A percentile compares a stretch with the other conserved stretches of the same genome.
phyloP scores from a whole-genome alignment of 805 yeast genomes.

The Wickerhamiella siamensis region DNA sequence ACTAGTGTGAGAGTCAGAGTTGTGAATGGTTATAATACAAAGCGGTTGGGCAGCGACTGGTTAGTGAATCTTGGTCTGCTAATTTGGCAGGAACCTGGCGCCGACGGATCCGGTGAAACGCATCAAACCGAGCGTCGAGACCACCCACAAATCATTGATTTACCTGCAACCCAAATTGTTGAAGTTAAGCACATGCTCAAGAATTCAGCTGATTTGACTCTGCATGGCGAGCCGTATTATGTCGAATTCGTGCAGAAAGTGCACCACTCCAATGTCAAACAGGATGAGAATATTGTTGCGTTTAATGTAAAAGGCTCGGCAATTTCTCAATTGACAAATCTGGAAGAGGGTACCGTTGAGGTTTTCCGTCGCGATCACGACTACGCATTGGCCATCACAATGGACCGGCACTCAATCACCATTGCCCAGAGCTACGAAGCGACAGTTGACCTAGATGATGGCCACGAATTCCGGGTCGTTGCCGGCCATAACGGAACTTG shows the following conservation, averaged over 20 bases:
- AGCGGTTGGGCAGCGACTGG: constrained; percentile 18
- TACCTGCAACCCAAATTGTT: background rate
- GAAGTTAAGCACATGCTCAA: background rate
- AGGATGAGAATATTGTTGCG: background rate
- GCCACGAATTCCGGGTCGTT: background rate
- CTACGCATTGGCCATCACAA: background rate
- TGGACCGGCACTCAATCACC: background rate
- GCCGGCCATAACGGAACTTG: background rate
- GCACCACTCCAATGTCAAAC: background rate
- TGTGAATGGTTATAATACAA: constrained; percentile 18
- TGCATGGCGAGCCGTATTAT: background rate
- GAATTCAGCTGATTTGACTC: background rate
- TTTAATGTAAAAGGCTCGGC: background rate
- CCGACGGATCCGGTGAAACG: constrained; percentile 17
- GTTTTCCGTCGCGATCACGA: background rate
- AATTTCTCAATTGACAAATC: background rate
- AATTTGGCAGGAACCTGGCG: constrained; percentile 19
- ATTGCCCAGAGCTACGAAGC: background rate
- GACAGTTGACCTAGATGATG: background rate
- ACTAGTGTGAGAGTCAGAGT: constrained; percentile 38
- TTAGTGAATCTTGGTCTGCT: constrained; percentile 21
- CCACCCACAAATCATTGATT: constrained; percentile 4
- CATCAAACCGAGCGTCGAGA: background rate
- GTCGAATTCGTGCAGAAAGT: constrained; percentile 1
- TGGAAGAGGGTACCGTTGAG: background rate